Conservation (phyloP, 192 early-diverging fungal species). For the Backusella tarrabulga region DNA sequence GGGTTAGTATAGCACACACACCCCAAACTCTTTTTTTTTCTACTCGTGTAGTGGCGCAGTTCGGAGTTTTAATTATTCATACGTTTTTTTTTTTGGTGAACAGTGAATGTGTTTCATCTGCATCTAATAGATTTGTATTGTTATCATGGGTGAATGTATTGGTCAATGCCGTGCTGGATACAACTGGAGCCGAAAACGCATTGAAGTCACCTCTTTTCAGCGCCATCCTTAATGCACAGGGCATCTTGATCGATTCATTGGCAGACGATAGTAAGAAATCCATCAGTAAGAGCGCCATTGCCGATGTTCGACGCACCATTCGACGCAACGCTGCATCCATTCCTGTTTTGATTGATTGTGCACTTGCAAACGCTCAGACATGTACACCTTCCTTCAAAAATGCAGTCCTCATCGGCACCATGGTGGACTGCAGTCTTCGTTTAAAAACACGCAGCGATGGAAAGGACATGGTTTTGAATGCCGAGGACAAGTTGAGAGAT, state of each 20-base stretch:
- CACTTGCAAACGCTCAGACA: conserved; percentile 41
- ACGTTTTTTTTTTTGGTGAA: not conserved
- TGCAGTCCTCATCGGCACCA: conserved; percentile 61
- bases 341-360: conserved; percentile 49
- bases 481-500: conserved; percentile 50
- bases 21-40: not conserved
- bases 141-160: conserved; percentile 64
- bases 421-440: conserved; percentile 56
- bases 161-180: conserved; percentile 34
- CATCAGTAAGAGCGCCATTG: conserved; percentile 49
- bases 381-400: conserved; percentile 45
- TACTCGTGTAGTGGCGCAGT: not conserved
- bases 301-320: conserved; percentile 59
- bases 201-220: conserved; percentile 27
- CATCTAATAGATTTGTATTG: conserved; percentile 57
- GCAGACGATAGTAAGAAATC: conserved; percentile 45
- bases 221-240: conserved; percentile 44
- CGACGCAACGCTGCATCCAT: conserved; percentile 47
- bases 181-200: conserved; percentile 17
- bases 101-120: conserved; percentile 47
- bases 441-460: conserved; percentile 38
- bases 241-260: conserved; percentile 51
- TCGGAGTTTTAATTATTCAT: not conserved
- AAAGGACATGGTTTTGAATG: conserved; percentile 34
- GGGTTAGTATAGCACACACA: conserved; percentile 29